phyloP scores from a whole-genome alignment of 73 alveolate genomes.

The Paraurostyla sp. region DNA sequence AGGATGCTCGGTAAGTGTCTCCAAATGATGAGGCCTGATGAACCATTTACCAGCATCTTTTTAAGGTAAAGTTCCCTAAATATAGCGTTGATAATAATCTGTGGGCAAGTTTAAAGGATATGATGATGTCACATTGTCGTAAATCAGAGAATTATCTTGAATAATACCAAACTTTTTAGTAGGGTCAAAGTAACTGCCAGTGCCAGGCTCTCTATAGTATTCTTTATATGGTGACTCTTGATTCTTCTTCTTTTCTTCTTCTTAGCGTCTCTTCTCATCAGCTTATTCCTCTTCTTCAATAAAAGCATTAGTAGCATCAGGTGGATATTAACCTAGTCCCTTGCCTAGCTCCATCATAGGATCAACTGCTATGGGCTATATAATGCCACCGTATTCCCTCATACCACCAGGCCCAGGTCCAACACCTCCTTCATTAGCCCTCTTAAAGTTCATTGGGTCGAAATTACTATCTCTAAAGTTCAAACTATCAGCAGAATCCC shows the following conservation, averaged over 20 bases:
- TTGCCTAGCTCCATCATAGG: constrained; percentile 43
- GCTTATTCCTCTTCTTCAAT: constrained; percentile 70
- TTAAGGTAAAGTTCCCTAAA: constrained; percentile 60
- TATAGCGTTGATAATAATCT: constrained; percentile 68
- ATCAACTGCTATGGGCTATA: constrained; percentile 50
- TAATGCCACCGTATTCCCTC: background rate
- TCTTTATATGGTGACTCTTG: constrained; percentile 74
- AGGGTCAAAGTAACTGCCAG: constrained; percentile 69
- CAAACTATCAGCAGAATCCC: constrained; percentile 47
- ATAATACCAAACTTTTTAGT: constrained; percentile 70
- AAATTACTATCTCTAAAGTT: constrained; percentile 34
- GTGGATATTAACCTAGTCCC: constrained; percentile 46
- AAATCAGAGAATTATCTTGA: constrained; percentile 65
- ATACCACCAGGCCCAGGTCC: background rate
- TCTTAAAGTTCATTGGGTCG: constrained; percentile 37
- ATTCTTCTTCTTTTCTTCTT: constrained; percentile 63
- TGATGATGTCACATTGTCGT: constrained; percentile 72
- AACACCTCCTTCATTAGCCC: background rate
- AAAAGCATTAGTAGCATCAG: constrained; percentile 20
- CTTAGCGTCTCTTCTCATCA: constrained; percentile 44
- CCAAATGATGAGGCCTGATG: constrained; percentile 93
- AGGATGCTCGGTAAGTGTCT: constrained; percentile 87
- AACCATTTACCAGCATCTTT: constrained; percentile 85
- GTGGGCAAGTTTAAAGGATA: constrained; percentile 79
- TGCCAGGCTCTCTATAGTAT: constrained; percentile 26